Evolutionary conservation across 257 asterid genomes (phyloP).

Genomic region (Plantago major): DNA sequence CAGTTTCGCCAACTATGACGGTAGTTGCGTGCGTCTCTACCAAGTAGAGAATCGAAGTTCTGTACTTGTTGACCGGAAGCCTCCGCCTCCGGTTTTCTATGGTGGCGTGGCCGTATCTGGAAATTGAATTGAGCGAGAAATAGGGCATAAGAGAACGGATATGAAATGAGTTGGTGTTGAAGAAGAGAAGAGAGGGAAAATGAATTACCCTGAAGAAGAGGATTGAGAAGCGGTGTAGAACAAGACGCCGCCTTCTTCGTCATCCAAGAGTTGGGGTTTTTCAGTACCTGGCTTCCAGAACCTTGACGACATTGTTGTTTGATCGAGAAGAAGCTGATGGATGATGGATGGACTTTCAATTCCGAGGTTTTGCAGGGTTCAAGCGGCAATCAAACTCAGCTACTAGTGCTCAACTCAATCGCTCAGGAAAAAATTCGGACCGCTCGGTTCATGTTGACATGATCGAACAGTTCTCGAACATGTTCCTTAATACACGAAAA

Average conservation of each 20-base stretch:
- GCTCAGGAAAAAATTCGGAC: no score
- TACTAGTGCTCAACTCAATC: no score
- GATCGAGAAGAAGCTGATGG: no score
- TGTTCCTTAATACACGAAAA: no score
- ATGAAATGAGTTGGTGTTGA: background rate
- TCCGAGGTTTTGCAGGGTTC: no score
- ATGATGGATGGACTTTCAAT: no score
- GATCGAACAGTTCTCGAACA: no score
- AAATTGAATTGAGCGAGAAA: background rate
- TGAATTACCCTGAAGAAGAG: constrained; percentile 66
- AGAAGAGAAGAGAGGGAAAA: background rate
- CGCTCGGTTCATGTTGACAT: no score
- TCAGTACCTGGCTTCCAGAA: constrained; percentile 96
- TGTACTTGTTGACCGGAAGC: constrained; percentile 72
- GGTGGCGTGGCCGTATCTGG: constrained; percentile 58
- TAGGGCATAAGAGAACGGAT: background rate
- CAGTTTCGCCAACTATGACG: constrained; percentile 91
- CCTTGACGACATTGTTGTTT: constrained; percentile 28
- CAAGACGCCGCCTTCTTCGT: constrained; percentile 91
- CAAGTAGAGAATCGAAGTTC: constrained; percentile 63
- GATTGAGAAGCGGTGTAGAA: constrained; percentile 52
- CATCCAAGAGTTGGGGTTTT: constrained; percentile 78
- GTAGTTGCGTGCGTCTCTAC: constrained; percentile 92
- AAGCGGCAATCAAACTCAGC: no score
- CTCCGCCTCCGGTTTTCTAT: constrained; percentile 69